Conservation (phyloP, 2,329 filamentous ascomycete species). For the Trichoderma polysporum region DNA sequence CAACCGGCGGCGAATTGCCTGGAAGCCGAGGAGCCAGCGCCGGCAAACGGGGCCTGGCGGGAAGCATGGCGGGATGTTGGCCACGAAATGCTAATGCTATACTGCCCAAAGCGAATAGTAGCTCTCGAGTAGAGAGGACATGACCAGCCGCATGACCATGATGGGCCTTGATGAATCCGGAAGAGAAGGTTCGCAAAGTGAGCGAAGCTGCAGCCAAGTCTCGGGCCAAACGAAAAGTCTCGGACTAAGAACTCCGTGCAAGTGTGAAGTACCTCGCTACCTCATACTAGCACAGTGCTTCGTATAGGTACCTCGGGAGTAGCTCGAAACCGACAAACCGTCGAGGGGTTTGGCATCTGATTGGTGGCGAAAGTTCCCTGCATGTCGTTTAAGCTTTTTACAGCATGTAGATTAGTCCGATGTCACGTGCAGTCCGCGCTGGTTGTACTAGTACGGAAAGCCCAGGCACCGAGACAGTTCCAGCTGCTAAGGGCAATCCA, state of each 20-base stretch:
- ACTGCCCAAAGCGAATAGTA: constrained; percentile 5
- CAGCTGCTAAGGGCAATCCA: not conserved
- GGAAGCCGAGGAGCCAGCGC: constrained; percentile 36
- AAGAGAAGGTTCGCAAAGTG: constrained; percentile 7
- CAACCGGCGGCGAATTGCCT: constrained; percentile 28
- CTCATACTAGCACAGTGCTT: not conserved
- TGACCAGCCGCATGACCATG: constrained; percentile 16
- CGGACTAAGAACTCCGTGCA: not conserved
- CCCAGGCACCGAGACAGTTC: not conserved
- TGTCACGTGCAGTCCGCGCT: not conserved
- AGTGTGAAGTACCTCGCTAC: constrained; percentile 6
- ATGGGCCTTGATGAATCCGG: constrained; percentile 3
- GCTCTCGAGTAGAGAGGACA: constrained; percentile 7
- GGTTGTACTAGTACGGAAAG: not conserved
- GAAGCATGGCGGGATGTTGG: constrained; percentile 16
- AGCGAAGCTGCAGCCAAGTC: not conserved
- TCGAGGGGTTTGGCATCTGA: not conserved
- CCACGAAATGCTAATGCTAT: constrained; percentile 1
- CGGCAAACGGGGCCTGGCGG: constrained; percentile 29
- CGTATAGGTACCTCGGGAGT: constrained; percentile 7
- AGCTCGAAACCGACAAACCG: not conserved
- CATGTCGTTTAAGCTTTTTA: constrained; percentile 1
- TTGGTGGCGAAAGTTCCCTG: constrained; percentile 20
- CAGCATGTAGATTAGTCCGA: not conserved
- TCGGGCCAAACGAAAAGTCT: not conserved